phyloP scores from a whole-genome alignment of 257 asterid genomes.

The Scutellaria galericulata region DNA sequence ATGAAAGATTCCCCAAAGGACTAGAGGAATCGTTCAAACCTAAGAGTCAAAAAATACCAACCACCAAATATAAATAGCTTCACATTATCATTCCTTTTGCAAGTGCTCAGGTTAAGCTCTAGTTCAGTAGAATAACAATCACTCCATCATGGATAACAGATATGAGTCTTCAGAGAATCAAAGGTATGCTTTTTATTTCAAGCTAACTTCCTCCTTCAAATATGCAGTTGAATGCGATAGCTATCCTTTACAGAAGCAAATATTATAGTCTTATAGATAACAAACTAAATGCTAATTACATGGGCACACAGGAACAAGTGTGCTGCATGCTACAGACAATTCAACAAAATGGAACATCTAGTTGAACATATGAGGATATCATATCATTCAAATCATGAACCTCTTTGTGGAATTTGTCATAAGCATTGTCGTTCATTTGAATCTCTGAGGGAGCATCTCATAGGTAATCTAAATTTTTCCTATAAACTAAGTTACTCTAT shows the following conservation, averaged over 20 bases:
- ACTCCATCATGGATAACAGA: constrained; percentile 60
- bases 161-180: constrained; percentile 57
- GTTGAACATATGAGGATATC: constrained; percentile 91
- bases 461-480: constrained; percentile 50
- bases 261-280: background rate
- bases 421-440: constrained; percentile 93
- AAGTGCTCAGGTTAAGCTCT: constrained; percentile 36
- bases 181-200: constrained; percentile 43
- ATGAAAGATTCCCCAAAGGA: background rate
- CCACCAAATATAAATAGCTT: constrained; percentile 61
- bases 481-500: background rate
- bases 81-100: constrained; percentile 34
- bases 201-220: constrained; percentile 12
- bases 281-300: constrained; percentile 9
- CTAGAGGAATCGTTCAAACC: constrained; percentile 47
- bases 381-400: constrained; percentile 84
- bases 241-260: background rate
- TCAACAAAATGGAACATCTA: constrained; percentile 85
- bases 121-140: constrained; percentile 25
- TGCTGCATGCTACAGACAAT: constrained; percentile 90
- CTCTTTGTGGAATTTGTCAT: constrained; percentile 73
- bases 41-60: background rate
- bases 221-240: background rate
- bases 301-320: constrained; percentile 76
- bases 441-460: constrained; percentile 91